A percentile compares a stretch with the other conserved stretches of the same genome.
Evolutionary conservation across 352 stramenopile genomes (phyloP).

Genomic region (Aphanomyces astaci): DNA sequence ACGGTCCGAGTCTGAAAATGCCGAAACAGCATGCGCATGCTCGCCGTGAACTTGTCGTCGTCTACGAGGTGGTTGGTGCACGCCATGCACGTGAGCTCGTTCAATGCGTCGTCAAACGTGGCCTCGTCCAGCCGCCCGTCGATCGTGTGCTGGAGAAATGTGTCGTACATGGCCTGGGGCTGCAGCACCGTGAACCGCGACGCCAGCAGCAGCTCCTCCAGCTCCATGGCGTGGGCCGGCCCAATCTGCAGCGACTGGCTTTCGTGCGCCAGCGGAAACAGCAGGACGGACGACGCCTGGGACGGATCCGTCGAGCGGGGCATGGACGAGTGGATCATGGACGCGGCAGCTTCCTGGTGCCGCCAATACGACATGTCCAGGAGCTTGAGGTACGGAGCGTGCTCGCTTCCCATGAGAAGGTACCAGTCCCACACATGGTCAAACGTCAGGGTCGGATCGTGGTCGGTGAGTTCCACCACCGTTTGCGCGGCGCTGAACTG

Average conservation of each 20-base stretch:
- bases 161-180: conserved; percentile 75
- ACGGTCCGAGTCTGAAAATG: conserved; percentile 65
- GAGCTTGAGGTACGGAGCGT: conserved; percentile 11
- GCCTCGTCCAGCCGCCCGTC: conserved; percentile 77
- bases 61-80: conserved; percentile 62
- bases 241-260: conserved; percentile 38
- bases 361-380: conserved; percentile 10
- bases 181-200: conserved; percentile 64
- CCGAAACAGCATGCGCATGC: conserved; percentile 71
- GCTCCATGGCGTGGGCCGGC: conserved; percentile 43
- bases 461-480: neutral
- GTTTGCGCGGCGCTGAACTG: conserved; percentile 1
- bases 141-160: conserved; percentile 76
- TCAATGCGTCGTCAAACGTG: conserved; percentile 69
- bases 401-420: conserved; percentile 1
- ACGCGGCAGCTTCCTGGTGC: neutral
- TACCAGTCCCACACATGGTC: conserved; percentile 17
- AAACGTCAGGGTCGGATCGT: neutral
- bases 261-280: neutral
- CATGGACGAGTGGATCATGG: neutral
- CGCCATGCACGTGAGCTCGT: conserved; percentile 73
- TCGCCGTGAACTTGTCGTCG: conserved; percentile 64
- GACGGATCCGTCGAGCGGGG: neutral
- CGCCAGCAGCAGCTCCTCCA: conserved; percentile 57
- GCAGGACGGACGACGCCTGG: neutral